These are phyloP conservation scores for Thermoascus crustaceus DNA, from an alignment of 2,329 filamentous ascomycete species.

Conservation along the genomic window DNA sequence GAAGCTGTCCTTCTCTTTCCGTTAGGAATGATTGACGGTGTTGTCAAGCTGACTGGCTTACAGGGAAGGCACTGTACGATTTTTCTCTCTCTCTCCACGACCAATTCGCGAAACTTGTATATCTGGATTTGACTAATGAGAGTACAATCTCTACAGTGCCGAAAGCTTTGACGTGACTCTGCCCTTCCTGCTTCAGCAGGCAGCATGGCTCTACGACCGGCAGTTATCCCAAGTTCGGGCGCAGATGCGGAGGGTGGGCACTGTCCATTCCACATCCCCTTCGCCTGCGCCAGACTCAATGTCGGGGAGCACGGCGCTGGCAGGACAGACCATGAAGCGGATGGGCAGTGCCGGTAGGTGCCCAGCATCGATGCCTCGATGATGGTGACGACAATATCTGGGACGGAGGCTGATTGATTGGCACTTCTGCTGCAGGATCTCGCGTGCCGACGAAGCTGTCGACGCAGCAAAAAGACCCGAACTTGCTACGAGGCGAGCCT, in stretches of 20 bases:
- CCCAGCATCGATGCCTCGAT: too few species aligned
- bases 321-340: conserved; percentile 26
- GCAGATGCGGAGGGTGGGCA: conserved; percentile 65
- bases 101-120: too few species aligned
- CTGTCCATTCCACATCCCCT: conserved; percentile 32
- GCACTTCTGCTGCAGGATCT: conserved; percentile 25
- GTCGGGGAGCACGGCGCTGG: conserved; percentile 33
- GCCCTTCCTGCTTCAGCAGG: conserved; percentile 84
- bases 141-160: conserved; percentile 50
- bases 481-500: conserved; percentile 19
- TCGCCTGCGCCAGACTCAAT: conserved; percentile 37
- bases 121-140: conserved; percentile 1
- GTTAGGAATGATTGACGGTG: neutral
- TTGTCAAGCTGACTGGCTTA: conserved; percentile 14
- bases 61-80: conserved; percentile 67
- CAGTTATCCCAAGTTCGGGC: conserved; percentile 84
- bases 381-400: too few species aligned
- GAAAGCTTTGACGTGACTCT: conserved; percentile 74
- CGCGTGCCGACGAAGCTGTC: conserved; percentile 32
- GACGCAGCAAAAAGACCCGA: conserved; percentile 26
- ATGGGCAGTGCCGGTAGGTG: conserved; percentile 23
- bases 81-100: too few species aligned
- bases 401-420: too few species aligned
- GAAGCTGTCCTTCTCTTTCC: conserved; percentile 21
- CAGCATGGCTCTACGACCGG: conserved; percentile 85